Percentiles rank a stretch among this genome's conserved stretches.
Evolutionary conservation across 1,139 yeast genomes (phyloP).

Genomic region (Candida sp.): DNA sequence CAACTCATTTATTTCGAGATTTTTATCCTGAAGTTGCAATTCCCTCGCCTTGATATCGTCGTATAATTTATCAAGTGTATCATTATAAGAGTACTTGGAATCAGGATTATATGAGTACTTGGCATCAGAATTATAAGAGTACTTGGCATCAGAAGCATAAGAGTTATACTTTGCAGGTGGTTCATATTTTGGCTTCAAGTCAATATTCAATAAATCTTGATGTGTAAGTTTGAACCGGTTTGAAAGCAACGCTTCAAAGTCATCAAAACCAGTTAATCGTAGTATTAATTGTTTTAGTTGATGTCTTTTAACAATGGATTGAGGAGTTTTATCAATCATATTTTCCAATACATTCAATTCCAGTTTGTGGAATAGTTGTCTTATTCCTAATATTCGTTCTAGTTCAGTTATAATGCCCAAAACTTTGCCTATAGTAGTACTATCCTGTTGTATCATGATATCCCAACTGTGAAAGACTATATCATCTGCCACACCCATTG

Average conservation of each 20-base stretch:
- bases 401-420: slow-evolving; percentile 23
- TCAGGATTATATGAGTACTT: neutral
- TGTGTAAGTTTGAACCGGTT: slow-evolving; percentile 20
- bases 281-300: slow-evolving; percentile 28
- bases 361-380: slow-evolving; percentile 18
- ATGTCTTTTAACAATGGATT: slow-evolving; percentile 20
- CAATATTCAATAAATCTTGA: slow-evolving; percentile 8
- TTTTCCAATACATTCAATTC: slow-evolving; percentile 23
- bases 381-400: slow-evolving; percentile 18
- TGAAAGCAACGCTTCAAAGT: slow-evolving; percentile 21
- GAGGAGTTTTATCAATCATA: slow-evolving; percentile 26
- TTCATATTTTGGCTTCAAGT: neutral
- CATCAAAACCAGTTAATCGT: slow-evolving; percentile 20
- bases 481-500: slow-evolving; percentile 9
- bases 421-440: slow-evolving; percentile 26
- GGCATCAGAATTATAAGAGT: neutral
- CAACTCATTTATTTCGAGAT: neutral
- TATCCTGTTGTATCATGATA: slow-evolving; percentile 12
- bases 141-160: no score
- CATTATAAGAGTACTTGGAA: neutral
- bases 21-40: neutral
- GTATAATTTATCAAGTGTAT: slow-evolving; percentile 9
- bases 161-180: neutral
- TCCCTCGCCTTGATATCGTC: slow-evolving; percentile 1
- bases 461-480: slow-evolving; percentile 30